Conservation (phyloP, 176 grass and related monocot species). For the Olyra latifolia region DNA sequence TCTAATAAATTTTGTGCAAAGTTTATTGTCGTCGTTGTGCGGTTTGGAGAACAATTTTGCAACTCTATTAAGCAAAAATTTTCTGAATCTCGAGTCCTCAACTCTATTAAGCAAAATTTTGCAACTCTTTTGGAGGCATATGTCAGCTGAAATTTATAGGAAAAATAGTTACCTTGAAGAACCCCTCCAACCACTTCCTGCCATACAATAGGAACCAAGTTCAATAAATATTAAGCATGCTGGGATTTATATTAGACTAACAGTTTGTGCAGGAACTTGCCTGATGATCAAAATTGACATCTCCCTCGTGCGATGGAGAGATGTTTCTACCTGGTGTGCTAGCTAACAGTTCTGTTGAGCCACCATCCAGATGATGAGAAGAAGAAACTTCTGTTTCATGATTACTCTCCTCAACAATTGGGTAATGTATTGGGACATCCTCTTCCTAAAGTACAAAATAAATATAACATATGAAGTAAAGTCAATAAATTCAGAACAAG, state of each 20-base stretch:
- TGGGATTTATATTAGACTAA: slow-evolving; percentile 18
- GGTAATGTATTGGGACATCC: slow-evolving; percentile 19
- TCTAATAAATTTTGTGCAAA: not conserved
- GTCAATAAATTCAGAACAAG: slow-evolving; percentile 22
- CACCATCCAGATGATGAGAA: slow-evolving; percentile 30
- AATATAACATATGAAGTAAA: slow-evolving; percentile 2
- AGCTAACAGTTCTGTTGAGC: slow-evolving; percentile 15
- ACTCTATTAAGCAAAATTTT: slow-evolving; percentile 16
- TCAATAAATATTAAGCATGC: slow-evolving; percentile 22
- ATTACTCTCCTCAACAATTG: slow-evolving; percentile 11
- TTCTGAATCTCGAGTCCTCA: not conserved
- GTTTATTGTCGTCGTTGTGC: slow-evolving; percentile 9
- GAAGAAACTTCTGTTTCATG: slow-evolving; percentile 31
- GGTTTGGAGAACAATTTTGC: slow-evolving; percentile 4
- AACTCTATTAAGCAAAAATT: slow-evolving; percentile 13
- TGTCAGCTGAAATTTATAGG: slow-evolving; percentile 1
- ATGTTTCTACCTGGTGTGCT: slow-evolving; percentile 20
- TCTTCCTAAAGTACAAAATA: slow-evolving; percentile 49
- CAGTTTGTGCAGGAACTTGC: slow-evolving; percentile 34
- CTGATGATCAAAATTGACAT: slow-evolving; percentile 28
- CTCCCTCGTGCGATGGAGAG: slow-evolving; percentile 29
- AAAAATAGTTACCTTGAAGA: slow-evolving; percentile 48
- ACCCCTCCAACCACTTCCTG: slow-evolving; percentile 35
- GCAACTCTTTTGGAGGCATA: slow-evolving; percentile 19
- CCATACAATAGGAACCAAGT: slow-evolving; percentile 26